Percentiles rank a stretch among this genome's conserved stretches.
Evolutionary conservation across 345 rosid genomes (phyloP).

Genomic region (Lepidium didymum): DNA sequence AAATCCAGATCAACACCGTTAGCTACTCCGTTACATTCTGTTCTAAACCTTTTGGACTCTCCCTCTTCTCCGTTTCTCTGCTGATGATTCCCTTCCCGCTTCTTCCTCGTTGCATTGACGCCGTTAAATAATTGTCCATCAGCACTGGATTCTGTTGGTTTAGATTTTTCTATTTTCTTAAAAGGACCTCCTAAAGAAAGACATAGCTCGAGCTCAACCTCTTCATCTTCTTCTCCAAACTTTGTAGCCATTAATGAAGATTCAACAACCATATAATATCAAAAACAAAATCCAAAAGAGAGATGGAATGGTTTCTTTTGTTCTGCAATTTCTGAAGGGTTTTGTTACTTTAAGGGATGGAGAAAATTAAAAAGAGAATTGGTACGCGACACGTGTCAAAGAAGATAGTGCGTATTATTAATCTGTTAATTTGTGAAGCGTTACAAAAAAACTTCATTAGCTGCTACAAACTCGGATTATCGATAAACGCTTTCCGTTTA

Average conservation of each 20-base stretch:
- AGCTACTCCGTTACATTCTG: constrained; percentile 6
- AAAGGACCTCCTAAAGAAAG: constrained; percentile 54
- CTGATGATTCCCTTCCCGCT: constrained; percentile 39
- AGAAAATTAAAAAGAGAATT: constrained; percentile 2
- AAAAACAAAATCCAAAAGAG: not conserved
- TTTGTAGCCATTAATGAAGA: constrained; percentile 20
- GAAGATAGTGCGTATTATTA: not conserved
- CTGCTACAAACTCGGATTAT: constrained; percentile 32
- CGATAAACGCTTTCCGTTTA: constrained; percentile 7
- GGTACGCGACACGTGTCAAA: constrained; percentile 39
- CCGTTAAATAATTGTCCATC: not conserved
- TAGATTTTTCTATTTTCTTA: constrained; percentile 24
- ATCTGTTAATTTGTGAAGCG: constrained; percentile 1
- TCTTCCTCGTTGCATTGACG: constrained; percentile 17
- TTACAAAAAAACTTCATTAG: constrained; percentile 16
- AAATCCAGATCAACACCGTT: constrained; percentile 7
- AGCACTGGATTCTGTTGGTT: not conserved
- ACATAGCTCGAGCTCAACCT: constrained; percentile 53
- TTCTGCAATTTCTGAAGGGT: not conserved
- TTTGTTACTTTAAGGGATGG: not conserved
- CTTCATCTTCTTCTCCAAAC: constrained; percentile 28
- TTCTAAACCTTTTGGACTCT: constrained; percentile 23
- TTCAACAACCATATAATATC: not conserved
- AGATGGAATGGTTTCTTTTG: not conserved
- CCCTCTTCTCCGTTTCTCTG: constrained; percentile 17